Evolutionary conservation across 2,329 filamentous ascomycete species (phyloP).

Genomic region (Bipolaris cookei): DNA sequence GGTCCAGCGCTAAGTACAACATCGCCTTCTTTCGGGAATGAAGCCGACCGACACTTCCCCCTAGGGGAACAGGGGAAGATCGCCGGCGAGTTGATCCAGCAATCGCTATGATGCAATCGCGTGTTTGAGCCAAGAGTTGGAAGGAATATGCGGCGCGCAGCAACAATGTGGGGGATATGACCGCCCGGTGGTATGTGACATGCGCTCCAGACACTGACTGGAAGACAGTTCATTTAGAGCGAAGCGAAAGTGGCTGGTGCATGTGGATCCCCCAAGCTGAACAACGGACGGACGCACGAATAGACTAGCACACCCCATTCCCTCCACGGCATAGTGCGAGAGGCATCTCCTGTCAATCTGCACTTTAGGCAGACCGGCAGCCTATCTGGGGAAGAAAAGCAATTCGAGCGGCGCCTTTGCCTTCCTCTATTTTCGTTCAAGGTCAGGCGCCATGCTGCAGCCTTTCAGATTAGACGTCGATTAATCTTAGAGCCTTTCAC

Average conservation of each 20-base stretch:
- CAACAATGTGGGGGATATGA: background rate
- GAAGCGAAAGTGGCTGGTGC: constrained; percentile 2
- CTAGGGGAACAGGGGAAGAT: background rate
- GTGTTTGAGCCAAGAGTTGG: constrained; percentile 7
- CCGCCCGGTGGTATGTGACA: background rate
- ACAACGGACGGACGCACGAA: constrained; percentile 9
- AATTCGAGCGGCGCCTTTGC: constrained; percentile 1
- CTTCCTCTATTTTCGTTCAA: constrained; percentile 10
- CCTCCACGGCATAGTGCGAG: constrained; percentile 3
- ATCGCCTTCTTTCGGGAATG: background rate
- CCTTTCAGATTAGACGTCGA: constrained; percentile 7
- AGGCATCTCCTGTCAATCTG: background rate
- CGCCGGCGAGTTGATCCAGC: background rate
- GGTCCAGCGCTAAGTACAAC: background rate
- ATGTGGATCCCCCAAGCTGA: background rate
- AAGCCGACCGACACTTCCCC: background rate
- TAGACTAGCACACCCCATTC: background rate
- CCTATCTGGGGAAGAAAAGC: constrained; percentile 4
- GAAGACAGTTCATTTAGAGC: background rate
- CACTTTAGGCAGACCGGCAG: constrained; percentile 8
- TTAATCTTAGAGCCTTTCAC: constrained; percentile 6
- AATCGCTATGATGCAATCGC: background rate
- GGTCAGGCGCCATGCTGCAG: constrained; percentile 11
- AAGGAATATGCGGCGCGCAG: background rate
- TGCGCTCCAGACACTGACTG: background rate